phyloP scores from a whole-genome alignment of 345 rosid genomes.

The Moringa oleifera region DNA sequence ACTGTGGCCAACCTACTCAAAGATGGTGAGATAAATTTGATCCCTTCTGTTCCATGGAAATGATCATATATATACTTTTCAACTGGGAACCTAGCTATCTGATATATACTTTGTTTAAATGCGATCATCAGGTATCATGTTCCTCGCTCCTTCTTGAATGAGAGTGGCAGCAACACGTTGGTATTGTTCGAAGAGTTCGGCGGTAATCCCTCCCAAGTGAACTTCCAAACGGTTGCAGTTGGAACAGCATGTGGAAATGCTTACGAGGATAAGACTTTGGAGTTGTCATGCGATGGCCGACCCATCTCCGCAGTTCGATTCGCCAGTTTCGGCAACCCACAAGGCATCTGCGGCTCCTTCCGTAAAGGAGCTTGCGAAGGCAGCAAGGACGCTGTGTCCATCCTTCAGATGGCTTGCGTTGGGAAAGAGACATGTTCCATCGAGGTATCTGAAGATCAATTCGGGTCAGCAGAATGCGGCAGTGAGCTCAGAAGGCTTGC shows the following conservation, averaged over 20 bases:
- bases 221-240: constrained; percentile 36
- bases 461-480: constrained; percentile 23
- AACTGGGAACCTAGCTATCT: too few species aligned
- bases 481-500: constrained; percentile 14
- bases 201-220: constrained; percentile 34
- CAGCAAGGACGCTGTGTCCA: constrained; percentile 19
- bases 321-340: constrained; percentile 50
- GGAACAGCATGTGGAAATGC: constrained; percentile 41
- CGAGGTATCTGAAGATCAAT: constrained; percentile 22
- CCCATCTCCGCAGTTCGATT: constrained; percentile 34
- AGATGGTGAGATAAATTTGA: too few species aligned
- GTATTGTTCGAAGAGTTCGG: constrained; percentile 57
- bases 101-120: not conserved
- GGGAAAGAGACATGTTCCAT: constrained; percentile 24
- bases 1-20: constrained; percentile 57
- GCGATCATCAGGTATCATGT: constrained; percentile 66
- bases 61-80: too few species aligned
- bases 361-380: constrained; percentile 22
- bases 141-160: constrained; percentile 37
- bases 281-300: constrained; percentile 41
- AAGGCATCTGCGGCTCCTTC: constrained; percentile 38
- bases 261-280: constrained; percentile 29
- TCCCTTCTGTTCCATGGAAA: too few species aligned
- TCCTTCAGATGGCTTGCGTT: constrained; percentile 20
- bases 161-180: constrained; percentile 25